Evolutionary conservation across 2,329 filamentous ascomycete genomes (phyloP).

Genomic region (Aplosporella prunicola): DNA sequence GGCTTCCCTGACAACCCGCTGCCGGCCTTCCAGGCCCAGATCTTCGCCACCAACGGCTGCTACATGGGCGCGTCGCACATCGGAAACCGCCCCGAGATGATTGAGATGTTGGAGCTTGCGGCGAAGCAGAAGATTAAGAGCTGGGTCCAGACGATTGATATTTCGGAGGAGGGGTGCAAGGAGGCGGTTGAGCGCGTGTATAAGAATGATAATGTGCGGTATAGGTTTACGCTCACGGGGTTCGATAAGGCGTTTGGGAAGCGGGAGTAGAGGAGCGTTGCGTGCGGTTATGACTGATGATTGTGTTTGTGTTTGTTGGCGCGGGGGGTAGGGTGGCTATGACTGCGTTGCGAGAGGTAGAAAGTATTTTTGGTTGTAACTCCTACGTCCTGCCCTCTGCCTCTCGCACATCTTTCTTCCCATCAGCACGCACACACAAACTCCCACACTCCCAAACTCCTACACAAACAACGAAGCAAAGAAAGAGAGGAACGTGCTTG

Average conservation of each 20-base stretch:
- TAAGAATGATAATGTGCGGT: slow-evolving; percentile 61
- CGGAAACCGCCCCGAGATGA: slow-evolving; percentile 41
- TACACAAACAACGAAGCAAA: no score
- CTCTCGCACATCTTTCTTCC: no score
- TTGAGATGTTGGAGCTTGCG: slow-evolving; percentile 42
- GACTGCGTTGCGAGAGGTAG: no score
- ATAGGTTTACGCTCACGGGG: slow-evolving; percentile 60
- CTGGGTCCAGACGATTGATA: slow-evolving; percentile 57
- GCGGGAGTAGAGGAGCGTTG: slow-evolving; percentile 12
- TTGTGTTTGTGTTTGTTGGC: no score
- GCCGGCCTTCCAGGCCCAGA: slow-evolving; percentile 61
- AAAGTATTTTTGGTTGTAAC: no score
- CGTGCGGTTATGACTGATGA: slow-evolving; percentile 3
- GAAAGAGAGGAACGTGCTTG: no score
- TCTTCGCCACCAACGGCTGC: slow-evolving; percentile 63
- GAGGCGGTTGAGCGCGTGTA: slow-evolving; percentile 58
- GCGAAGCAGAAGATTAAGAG: slow-evolving; percentile 43
- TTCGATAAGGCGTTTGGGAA: slow-evolving; percentile 59
- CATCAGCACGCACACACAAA: no score
- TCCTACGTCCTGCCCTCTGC: no score
- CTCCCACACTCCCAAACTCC: no score
- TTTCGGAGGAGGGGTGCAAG: slow-evolving; percentile 60
- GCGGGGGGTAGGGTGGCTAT: no score
- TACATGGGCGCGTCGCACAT: slow-evolving; percentile 44
- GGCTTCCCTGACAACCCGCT: slow-evolving; percentile 71